These are phyloP conservation scores for Colletotrichum magnum DNA, from an alignment of 2,329 filamentous ascomycete species.

Conservation along the genomic window DNA sequence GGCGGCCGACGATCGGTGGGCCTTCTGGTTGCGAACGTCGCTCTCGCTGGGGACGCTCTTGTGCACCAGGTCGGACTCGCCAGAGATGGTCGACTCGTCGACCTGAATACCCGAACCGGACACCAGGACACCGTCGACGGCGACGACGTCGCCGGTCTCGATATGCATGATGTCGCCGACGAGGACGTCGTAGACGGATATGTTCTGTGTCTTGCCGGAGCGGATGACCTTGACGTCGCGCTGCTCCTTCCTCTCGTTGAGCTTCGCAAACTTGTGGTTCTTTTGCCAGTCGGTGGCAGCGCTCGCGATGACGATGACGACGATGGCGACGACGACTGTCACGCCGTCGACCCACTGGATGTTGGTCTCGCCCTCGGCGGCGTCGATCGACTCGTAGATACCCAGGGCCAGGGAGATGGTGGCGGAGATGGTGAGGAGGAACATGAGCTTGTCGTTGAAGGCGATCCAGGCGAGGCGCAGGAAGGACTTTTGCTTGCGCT, in stretches of 20 bases:
- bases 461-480: conserved; percentile 82
- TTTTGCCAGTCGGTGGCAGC: conserved; percentile 89
- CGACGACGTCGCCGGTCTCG: conserved; percentile 80
- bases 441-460: conserved; percentile 85
- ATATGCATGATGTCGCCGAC: conserved; percentile 82
- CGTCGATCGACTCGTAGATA: conserved; percentile 78
- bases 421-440: conserved; percentile 79
- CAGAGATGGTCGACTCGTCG: conserved; percentile 82
- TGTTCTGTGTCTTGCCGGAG: conserved; percentile 78
- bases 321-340: conserved; percentile 82
- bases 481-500: conserved; percentile 78
- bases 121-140: conserved; percentile 80
- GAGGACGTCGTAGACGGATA: conserved; percentile 79
- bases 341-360: conserved; percentile 89
- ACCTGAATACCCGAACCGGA: conserved; percentile 72
- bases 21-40: conserved; percentile 66
- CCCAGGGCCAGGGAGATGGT: conserved; percentile 82
- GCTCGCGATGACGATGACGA: conserved; percentile 82
- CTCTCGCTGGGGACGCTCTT: conserved; percentile 76
- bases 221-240: conserved; percentile 81
- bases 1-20: conserved; percentile 69
- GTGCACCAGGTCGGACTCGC: conserved; percentile 80
- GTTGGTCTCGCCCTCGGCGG: conserved; percentile 62
- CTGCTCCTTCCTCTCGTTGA: conserved; percentile 86
- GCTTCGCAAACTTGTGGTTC: conserved; percentile 83